Percentiles rank a stretch among this genome's conserved stretches.
Conservation (phyloP, 805 yeast genomes). For the Metschnikowia cerradonensis region DNA sequence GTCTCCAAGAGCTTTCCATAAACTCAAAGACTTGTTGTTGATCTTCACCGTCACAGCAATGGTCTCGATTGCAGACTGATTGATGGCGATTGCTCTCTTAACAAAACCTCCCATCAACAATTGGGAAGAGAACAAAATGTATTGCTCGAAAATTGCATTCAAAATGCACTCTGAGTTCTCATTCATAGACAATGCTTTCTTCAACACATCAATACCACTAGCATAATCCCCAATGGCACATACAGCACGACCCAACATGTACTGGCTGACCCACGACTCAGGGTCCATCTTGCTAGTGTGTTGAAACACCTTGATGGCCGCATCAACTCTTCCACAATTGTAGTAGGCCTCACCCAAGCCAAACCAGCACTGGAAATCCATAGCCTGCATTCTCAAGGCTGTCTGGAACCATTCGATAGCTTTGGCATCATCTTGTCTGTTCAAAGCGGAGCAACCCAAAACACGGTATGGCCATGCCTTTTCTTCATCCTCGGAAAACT, state of each 20-base stretch:
- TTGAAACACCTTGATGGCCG: slow-evolving; percentile 77
- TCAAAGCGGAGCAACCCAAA: slow-evolving; percentile 73
- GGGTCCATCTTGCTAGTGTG: slow-evolving; percentile 56
- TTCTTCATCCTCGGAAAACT: slow-evolving; percentile 28
- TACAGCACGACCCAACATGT: slow-evolving; percentile 63
- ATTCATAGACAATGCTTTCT: slow-evolving; percentile 34
- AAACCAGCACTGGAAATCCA: slow-evolving; percentile 80
- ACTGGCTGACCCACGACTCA: slow-evolving; percentile 56
- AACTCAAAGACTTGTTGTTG: slow-evolving; percentile 40
- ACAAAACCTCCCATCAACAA: slow-evolving; percentile 58
- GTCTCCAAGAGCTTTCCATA: slow-evolving; percentile 68
- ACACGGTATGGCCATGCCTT: slow-evolving; percentile 86
- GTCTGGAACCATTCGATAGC: slow-evolving; percentile 89
- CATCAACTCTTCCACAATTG: slow-evolving; percentile 79
- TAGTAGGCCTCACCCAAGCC: slow-evolving; percentile 96
- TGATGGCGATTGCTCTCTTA: slow-evolving; percentile 56
- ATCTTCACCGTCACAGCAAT: slow-evolving; percentile 34
- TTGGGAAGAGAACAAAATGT: slow-evolving; percentile 50
- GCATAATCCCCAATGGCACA: slow-evolving; percentile 64
- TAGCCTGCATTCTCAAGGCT: slow-evolving; percentile 64
- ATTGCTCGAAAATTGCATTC: slow-evolving; percentile 53
- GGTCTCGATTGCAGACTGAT: slow-evolving; percentile 44
- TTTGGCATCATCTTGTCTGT: slow-evolving; percentile 63
- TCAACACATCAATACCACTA: slow-evolving; percentile 50
- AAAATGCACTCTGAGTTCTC: slow-evolving; percentile 49